Evolutionary conservation across 257 asterid species (phyloP).

Genomic region (Primulina huaijiensis): DNA sequence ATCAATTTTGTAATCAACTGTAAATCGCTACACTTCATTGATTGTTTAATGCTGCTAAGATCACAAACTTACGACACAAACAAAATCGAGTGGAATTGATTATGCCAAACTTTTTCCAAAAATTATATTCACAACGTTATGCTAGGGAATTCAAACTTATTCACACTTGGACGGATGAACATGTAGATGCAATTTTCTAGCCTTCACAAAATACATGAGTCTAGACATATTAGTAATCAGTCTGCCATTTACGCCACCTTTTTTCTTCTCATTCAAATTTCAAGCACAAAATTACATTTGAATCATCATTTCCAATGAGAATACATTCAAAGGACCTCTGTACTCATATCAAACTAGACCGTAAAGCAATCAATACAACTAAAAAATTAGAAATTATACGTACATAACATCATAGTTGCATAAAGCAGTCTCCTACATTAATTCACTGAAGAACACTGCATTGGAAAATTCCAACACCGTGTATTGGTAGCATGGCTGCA

Average conservation of each 20-base stretch:
- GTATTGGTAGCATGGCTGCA: neutral
- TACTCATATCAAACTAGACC: slow-evolving; percentile 1
- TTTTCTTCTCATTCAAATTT: neutral
- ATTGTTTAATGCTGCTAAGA: too few species aligned
- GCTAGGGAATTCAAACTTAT: too few species aligned
- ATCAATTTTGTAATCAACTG: too few species aligned
- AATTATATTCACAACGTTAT: too few species aligned
- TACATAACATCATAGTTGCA: slow-evolving; percentile 16
- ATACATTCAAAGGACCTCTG: neutral
- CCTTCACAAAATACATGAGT: too few species aligned
- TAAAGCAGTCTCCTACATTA: neutral
- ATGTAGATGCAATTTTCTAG: too few species aligned
- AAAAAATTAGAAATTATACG: slow-evolving; percentile 15
- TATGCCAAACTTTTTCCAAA: too few species aligned
- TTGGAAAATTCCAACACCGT: neutral
- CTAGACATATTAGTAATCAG: too few species aligned
- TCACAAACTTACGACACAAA: too few species aligned
- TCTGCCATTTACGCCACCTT: neutral
- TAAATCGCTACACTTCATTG: too few species aligned
- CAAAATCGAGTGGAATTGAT: too few species aligned
- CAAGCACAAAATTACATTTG: neutral
- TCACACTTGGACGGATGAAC: too few species aligned
- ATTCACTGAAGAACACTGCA: neutral
- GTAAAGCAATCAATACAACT: slow-evolving; percentile 21
- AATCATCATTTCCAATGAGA: neutral